A percentile compares a stretch with the other conserved stretches of the same genome.
phyloP scores from a whole-genome alignment of 148 eudicot species.

The Camellia sinensis region DNA sequence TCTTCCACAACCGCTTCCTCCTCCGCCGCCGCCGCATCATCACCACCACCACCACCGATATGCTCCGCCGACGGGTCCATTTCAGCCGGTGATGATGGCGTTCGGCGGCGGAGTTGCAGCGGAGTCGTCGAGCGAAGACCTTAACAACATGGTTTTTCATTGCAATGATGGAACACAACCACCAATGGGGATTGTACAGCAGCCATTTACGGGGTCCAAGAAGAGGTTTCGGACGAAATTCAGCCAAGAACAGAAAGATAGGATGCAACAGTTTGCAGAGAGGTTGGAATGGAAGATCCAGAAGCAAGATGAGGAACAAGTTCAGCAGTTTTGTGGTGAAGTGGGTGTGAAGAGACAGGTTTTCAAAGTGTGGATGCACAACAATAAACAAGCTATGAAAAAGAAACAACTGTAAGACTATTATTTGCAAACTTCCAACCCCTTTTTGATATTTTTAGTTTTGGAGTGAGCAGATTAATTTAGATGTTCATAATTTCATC shows the following conservation, averaged over 20 bases:
- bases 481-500: not conserved
- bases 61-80: constrained; percentile 6
- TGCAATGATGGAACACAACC: constrained; percentile 19
- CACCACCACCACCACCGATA: not conserved
- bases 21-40: constrained; percentile 3
- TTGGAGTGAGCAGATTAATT: not conserved
- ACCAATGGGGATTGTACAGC: not conserved
- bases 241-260: constrained; percentile 44
- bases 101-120: constrained; percentile 52
- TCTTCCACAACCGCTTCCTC: not conserved
- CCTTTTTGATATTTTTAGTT: not conserved
- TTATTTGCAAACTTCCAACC: not conserved
- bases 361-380: constrained; percentile 75
- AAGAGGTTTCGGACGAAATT: constrained; percentile 60
- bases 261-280: constrained; percentile 50
- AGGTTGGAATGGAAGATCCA: constrained; percentile 59
- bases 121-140: constrained; percentile 77
- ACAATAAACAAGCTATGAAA: constrained; percentile 50
- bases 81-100: constrained; percentile 51
- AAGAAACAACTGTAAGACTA: constrained; percentile 31
- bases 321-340: constrained; percentile 41
- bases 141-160: constrained; percentile 29
- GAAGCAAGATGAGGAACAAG: constrained; percentile 44
- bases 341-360: constrained; percentile 51
- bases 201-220: constrained; percentile 16